Evolutionary conservation across 2,329 filamentous ascomycete genomes (phyloP).

Genomic region (Trichothecium roseum): DNA sequence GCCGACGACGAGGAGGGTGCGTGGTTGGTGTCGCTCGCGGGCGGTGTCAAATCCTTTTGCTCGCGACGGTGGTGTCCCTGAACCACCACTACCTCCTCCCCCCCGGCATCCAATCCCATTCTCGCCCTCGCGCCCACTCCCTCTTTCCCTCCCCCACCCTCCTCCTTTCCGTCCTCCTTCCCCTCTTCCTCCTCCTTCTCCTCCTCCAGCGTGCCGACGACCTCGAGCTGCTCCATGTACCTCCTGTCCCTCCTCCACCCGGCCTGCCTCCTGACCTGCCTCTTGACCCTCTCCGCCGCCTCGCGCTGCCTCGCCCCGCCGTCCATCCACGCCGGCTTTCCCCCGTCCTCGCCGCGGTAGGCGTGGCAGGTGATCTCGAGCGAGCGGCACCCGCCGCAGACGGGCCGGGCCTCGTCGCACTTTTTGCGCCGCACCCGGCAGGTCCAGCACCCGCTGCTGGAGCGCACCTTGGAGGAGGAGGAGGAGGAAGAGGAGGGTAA

Average conservation of each 20-base stretch:
- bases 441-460: slow-evolving; percentile 46
- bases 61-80: no score
- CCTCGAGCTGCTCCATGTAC: slow-evolving; percentile 32
- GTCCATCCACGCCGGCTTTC: slow-evolving; percentile 50
- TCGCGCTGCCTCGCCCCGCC: slow-evolving; percentile 35
- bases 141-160: background rate
- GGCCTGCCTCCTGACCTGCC: slow-evolving; percentile 45
- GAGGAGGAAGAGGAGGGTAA: slow-evolving; percentile 4
- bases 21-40: slow-evolving; percentile 19
- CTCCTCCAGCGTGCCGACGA: slow-evolving; percentile 13
- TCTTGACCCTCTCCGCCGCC: slow-evolving; percentile 42
- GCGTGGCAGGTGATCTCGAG: slow-evolving; percentile 49
- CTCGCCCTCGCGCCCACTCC: no score
- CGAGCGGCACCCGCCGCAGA: slow-evolving; percentile 37
- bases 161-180: slow-evolving; percentile 1
- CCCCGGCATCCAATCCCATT: no score
- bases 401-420: slow-evolving; percentile 43
- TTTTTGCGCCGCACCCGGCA: slow-evolving; percentile 52
- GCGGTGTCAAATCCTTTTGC: slow-evolving; percentile 14
- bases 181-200: background rate
- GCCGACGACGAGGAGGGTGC: slow-evolving; percentile 6
- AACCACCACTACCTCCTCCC: no score
- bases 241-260: slow-evolving; percentile 37
- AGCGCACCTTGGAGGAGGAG: slow-evolving; percentile 21
- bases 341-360: no score